These are phyloP conservation scores for Pichia occidentalis DNA, from an alignment of 805 yeast genomes.

Conservation along the genomic window DNA sequence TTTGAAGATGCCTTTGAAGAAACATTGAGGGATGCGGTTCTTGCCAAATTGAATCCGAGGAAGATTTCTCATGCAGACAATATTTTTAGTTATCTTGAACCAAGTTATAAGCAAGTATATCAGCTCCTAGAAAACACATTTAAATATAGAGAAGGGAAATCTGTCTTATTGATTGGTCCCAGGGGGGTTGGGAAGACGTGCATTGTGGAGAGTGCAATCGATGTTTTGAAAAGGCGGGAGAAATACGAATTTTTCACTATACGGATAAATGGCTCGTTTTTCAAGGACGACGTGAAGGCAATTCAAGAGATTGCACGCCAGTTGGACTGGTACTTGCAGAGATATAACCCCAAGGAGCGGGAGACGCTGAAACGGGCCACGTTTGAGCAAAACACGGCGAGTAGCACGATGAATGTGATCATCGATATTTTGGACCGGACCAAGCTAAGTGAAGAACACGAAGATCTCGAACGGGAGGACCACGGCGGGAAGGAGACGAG, in stretches of 20 bases:
- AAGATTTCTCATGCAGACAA: slow-evolving; percentile 12
- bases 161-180: slow-evolving; percentile 75
- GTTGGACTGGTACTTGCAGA: slow-evolving; percentile 41
- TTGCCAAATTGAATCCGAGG: slow-evolving; percentile 18
- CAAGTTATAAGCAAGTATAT: slow-evolving; percentile 44
- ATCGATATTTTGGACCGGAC: slow-evolving; percentile 44
- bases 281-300: slow-evolving; percentile 70
- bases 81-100: slow-evolving; percentile 28
- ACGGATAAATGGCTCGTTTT: slow-evolving; percentile 62
- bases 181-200: slow-evolving; percentile 70
- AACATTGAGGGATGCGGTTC: slow-evolving; percentile 5
- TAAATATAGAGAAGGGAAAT: slow-evolving; percentile 67
- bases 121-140: slow-evolving; percentile 59
- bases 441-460: slow-evolving; percentile 14
- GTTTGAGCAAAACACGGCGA: slow-evolving; percentile 47
- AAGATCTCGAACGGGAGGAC: slow-evolving; percentile 17
- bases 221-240: slow-evolving; percentile 35
- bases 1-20: not conserved
- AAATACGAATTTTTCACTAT: slow-evolving; percentile 54
- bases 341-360: slow-evolving; percentile 16
- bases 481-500: slow-evolving; percentile 20
- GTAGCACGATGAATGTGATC: slow-evolving; percentile 56
- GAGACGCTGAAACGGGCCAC: slow-evolving; percentile 9
- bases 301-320: slow-evolving; percentile 82
- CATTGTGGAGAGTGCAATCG: slow-evolving; percentile 52